phyloP scores from a whole-genome alignment of 73 alveolate genomes.

The Loxodes magnus region DNA sequence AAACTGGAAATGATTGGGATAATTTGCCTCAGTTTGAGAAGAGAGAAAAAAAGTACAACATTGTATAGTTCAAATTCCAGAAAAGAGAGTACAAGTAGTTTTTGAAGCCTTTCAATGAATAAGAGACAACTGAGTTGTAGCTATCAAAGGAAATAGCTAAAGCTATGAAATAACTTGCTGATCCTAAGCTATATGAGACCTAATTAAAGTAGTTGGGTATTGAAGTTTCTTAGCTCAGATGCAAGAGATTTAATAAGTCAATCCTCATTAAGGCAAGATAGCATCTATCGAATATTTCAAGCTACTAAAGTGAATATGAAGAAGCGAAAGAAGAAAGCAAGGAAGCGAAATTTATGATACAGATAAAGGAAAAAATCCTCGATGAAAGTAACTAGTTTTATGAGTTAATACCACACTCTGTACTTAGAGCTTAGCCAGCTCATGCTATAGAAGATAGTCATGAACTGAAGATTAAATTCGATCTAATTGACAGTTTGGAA shows the following conservation, averaged over 20 bases:
- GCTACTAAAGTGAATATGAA: constrained; percentile 20
- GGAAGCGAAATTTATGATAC: constrained; percentile 41
- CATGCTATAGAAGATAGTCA: constrained; percentile 55
- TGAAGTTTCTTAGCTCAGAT: constrained; percentile 24
- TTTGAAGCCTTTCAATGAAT: constrained; percentile 27
- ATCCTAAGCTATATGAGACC: constrained; percentile 25
- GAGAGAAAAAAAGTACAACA: constrained; percentile 37
- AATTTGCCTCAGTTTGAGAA: constrained; percentile 28
- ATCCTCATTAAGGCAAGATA: constrained; percentile 33
- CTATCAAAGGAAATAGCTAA: constrained; percentile 2
- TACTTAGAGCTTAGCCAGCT: constrained; percentile 56
- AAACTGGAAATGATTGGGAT: constrained; percentile 78
- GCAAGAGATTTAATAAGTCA: constrained; percentile 33
- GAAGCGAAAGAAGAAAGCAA: constrained; percentile 21
- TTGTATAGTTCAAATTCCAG: constrained; percentile 21
- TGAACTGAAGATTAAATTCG: constrained; percentile 32
- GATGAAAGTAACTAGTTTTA: constrained; percentile 55
- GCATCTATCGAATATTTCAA: constrained; percentile 18
- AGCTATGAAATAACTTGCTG: constrained; percentile 22
- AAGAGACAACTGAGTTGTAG: constrained; percentile 14
- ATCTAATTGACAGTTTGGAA: constrained; percentile 51
- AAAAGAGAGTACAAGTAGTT: constrained; percentile 26
- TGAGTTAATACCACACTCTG: constrained; percentile 66
- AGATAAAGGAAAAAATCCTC: constrained; percentile 47
- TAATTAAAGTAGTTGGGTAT: constrained; percentile 35